Conservation (phyloP, 805 yeast genomes). For the Danielia reshetovae region DNA sequence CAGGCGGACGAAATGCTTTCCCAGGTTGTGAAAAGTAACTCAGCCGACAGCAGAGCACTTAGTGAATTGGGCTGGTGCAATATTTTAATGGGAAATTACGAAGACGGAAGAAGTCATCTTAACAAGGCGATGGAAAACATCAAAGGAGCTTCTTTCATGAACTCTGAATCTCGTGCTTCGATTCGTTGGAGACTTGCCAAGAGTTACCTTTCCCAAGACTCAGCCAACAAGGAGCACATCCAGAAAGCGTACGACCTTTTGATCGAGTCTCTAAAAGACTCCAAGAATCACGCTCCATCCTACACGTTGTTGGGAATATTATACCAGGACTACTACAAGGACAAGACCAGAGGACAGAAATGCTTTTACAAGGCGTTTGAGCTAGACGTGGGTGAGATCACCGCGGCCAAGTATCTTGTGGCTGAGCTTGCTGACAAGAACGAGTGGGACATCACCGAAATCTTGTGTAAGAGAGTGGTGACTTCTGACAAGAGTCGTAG, state of each 20-base stretch:
- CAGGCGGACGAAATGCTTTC: constrained; percentile 54
- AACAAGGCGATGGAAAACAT: constrained; percentile 38
- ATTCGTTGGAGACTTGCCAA: constrained; percentile 73
- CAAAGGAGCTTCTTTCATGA: constrained; percentile 48
- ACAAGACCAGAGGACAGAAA: constrained; percentile 67
- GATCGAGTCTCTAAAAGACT: constrained; percentile 58
- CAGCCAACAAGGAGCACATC: constrained; percentile 18
- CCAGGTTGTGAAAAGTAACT: constrained; percentile 44
- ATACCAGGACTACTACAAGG: constrained; percentile 57
- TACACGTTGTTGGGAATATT: constrained; percentile 77
- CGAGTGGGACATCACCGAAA: constrained; percentile 85
- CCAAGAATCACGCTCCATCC: constrained; percentile 68
- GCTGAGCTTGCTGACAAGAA: constrained; percentile 58
- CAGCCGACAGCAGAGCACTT: constrained; percentile 55
- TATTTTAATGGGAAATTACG: constrained; percentile 48
- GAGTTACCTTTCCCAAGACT: constrained; percentile 43
- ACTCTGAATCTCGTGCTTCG: constrained; percentile 54
- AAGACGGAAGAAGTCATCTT: constrained; percentile 51
- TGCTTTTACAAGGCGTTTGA: constrained; percentile 91
- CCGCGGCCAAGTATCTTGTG: constrained; percentile 71
- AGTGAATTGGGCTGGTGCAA: constrained; percentile 79
- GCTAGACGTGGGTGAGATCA: constrained; percentile 68
- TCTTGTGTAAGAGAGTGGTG: constrained; percentile 63
- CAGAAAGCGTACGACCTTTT: constrained; percentile 55
- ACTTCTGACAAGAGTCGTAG: constrained; percentile 59